Conservation (phyloP, 768 basidiomycete genomes). For the Obba rivulosa region DNA sequence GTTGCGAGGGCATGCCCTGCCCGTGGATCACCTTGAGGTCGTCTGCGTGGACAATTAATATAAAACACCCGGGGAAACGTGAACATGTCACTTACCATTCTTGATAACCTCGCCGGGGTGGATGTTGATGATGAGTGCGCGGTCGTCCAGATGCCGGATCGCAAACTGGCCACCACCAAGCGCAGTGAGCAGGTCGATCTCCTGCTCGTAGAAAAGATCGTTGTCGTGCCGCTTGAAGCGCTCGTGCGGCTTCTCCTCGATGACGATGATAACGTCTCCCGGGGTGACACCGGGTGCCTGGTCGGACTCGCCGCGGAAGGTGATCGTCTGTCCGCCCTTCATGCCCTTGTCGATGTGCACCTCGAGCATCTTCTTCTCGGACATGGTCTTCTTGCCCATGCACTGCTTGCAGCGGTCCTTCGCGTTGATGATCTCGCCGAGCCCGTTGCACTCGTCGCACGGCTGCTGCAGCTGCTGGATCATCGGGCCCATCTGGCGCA, state of each 20-base stretch:
- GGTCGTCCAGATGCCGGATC: constrained; percentile 92
- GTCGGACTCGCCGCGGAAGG: constrained; percentile 87
- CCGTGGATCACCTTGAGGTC: constrained; percentile 86
- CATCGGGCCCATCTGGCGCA: constrained; percentile 99
- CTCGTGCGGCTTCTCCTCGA: constrained; percentile 90
- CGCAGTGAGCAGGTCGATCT: constrained; percentile 90
- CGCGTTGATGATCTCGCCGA: constrained; percentile 91
- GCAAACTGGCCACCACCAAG: constrained; percentile 87
- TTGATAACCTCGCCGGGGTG: constrained; percentile 89
- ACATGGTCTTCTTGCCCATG: constrained; percentile 91
- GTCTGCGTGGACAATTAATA: constrained; percentile 40
- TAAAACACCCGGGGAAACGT: neutral
- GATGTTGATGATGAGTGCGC: constrained; percentile 77
- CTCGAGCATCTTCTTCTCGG: constrained; percentile 96
- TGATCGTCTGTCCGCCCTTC: constrained; percentile 89
- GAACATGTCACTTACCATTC: constrained; percentile 57
- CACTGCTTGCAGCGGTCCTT: constrained; percentile 92
- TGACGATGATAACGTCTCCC: constrained; percentile 91
- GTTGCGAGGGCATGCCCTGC: constrained; percentile 98
- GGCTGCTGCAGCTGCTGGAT: constrained; percentile 97
- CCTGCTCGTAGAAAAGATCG: constrained; percentile 81
- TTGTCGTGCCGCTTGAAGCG: constrained; percentile 85
- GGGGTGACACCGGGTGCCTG: constrained; percentile 85
- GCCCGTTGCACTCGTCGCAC: constrained; percentile 89
- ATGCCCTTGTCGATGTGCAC: constrained; percentile 98